Evolutionary conservation across 2,329 filamentous ascomycete species (phyloP).

Genomic region (Fusarium gaditjirri): DNA sequence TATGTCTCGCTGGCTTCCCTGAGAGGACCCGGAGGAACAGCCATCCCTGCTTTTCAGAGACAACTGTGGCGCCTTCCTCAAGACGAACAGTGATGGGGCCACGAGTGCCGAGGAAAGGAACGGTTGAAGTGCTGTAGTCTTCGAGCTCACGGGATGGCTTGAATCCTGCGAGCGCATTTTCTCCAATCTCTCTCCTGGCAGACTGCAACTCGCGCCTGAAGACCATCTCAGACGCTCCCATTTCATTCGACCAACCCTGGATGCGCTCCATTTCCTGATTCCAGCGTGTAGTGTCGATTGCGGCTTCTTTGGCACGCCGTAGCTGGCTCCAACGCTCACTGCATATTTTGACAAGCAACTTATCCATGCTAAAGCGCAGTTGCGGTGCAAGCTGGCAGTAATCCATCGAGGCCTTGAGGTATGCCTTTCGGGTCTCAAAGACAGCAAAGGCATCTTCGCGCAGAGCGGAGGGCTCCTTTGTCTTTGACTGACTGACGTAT

Average conservation of each 20-base stretch:
- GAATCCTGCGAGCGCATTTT: constrained; percentile 73
- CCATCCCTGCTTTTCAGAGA: constrained; percentile 93
- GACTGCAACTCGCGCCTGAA: constrained; percentile 85
- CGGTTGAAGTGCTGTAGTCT: constrained; percentile 89
- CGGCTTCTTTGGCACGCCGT: constrained; percentile 74
- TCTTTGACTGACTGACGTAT: constrained; percentile 87
- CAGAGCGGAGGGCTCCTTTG: constrained; percentile 90
- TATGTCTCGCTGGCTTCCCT: constrained; percentile 89
- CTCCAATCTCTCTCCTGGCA: constrained; percentile 84
- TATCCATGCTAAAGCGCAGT: constrained; percentile 84
- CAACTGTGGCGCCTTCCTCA: constrained; percentile 59
- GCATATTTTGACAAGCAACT: constrained; percentile 84
- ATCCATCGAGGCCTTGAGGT: constrained; percentile 92
- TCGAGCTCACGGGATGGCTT: constrained; percentile 93
- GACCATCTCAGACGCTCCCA: constrained; percentile 86
- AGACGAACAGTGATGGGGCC: constrained; percentile 73
- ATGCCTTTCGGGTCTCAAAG: constrained; percentile 90
- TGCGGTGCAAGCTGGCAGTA: constrained; percentile 91
- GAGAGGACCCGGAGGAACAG: constrained; percentile 83
- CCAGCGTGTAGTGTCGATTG: constrained; percentile 73
- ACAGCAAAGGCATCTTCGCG: constrained; percentile 96
- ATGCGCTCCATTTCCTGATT: constrained; percentile 88
- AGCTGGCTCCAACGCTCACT: constrained; percentile 91
- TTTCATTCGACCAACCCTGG: constrained; percentile 90
- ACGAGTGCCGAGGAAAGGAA: constrained; percentile 82